These are phyloP conservation scores for Lichtheimia ramosa DNA, from an alignment of 371 early-diverging fungal genomes.

Conservation along the genomic window DNA sequence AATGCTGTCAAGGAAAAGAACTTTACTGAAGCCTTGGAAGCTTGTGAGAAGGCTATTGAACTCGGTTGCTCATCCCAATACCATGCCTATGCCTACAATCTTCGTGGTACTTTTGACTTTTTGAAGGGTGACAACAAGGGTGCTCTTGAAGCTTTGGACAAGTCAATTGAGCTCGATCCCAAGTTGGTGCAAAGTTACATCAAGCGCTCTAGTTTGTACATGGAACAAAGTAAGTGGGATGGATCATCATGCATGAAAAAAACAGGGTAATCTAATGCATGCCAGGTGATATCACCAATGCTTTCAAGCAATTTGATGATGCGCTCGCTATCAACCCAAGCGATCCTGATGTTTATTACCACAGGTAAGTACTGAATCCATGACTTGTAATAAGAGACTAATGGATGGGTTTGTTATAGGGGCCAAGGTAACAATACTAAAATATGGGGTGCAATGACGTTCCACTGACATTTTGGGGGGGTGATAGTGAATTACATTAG, in stretches of 20 bases:
- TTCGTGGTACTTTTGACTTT: constrained; percentile 87
- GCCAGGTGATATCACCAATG: constrained; percentile 60
- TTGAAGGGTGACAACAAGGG: constrained; percentile 79
- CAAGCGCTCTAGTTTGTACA: constrained; percentile 86
- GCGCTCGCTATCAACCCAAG: constrained; percentile 66
- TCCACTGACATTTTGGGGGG: neutral
- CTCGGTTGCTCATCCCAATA: constrained; percentile 52
- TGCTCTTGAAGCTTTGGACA: constrained; percentile 77
- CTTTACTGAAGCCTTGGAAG: constrained; percentile 70
- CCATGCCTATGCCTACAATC: constrained; percentile 72
- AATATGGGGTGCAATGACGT: too few species aligned
- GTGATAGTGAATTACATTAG: constrained; percentile 69
- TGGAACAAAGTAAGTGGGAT: constrained; percentile 69
- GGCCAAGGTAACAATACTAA: constrained; percentile 34
- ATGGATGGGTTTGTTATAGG: constrained; percentile 8
- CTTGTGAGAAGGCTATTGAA: constrained; percentile 69
- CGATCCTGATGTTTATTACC: constrained; percentile 83
- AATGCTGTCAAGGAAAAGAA: constrained; percentile 53
- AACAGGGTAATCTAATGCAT: too few species aligned
- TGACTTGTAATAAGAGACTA: neutral
- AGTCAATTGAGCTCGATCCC: constrained; percentile 78
- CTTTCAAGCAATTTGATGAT: constrained; percentile 70
- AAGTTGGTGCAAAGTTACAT: constrained; percentile 81
- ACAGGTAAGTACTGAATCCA: constrained; percentile 41
- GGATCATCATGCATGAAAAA: neutral